Evolutionary conservation across 495 filamentous ascomycete genomes (phyloP), one percentile per base, ranked within the genome.

Genomic region (Oleoguttula mirabilis): DNA sequence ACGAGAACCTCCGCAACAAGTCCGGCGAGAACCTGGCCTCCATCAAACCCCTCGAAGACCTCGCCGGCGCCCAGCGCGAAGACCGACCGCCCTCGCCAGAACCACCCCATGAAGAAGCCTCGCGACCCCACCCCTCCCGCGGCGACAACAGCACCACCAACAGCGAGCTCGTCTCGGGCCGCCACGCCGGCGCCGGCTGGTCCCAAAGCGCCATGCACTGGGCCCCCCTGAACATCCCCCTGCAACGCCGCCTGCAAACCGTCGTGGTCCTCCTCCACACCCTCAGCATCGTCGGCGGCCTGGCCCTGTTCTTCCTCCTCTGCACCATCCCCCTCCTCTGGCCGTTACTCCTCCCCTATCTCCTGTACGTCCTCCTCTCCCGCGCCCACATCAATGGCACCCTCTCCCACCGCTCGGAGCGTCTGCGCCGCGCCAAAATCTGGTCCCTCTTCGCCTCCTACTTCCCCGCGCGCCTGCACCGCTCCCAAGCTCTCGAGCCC

Each of bases 401-500:
- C 5, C 69, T 92, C 20, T 75, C 72, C 21, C 73, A 75, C 36
- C 82, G 90, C 39, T 84, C 77, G 27, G 69, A 79, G 23, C 72
- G 81, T 48, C 61, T 88, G 41, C 77, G 88, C 19, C 71, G 68
- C n/a, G 70, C 77, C n/a, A 71, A 71, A 14, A 61, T 88, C 24
- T 98, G 88, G 88, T 79, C 74, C 16, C 71, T 92, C 37, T 96
- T 94, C 59, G 86, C 82, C 31, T 80, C 75, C 14, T 98, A 96
- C 66, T 98, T 90, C 62, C 90, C 90, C 1, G 82, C 85, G 10
- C 70, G 72, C 22, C 73, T 98, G 22, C 87, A 96, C 61, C 81
- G 88, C 43, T 86, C 83, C 27, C 69, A 79, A 50, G 63, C 82
- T 36, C 76, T 98, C 2, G 74, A 82, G 11, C 70, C 85, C 0